Conservation (phyloP, 2,329 filamentous ascomycete species). For the Venturia aucupariae region DNA sequence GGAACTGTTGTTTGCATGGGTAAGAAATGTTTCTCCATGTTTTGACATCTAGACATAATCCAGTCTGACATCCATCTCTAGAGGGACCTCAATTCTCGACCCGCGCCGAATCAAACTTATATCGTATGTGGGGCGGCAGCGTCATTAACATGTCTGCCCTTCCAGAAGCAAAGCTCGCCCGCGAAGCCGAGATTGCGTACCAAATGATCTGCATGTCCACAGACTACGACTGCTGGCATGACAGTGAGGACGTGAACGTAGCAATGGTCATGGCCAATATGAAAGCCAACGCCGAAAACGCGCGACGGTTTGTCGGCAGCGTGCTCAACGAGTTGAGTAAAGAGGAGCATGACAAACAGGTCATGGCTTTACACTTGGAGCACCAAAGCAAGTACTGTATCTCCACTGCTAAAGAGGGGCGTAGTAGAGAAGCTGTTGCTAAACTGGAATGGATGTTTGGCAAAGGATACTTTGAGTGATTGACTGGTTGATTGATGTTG, state of each 20-base stretch:
- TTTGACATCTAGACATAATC: not conserved
- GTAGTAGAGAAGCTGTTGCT: constrained; percentile 64
- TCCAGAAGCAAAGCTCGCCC: constrained; percentile 90
- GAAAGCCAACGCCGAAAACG: constrained; percentile 85
- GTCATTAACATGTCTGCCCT: constrained; percentile 98
- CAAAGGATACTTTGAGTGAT: constrained; percentile 13
- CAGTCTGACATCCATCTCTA: constrained; percentile 25
- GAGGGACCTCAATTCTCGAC: constrained; percentile 99
- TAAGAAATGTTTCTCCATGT: constrained; percentile 37
- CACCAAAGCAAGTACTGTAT: constrained; percentile 66
- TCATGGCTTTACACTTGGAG: constrained; percentile 72
- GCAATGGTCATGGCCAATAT: constrained; percentile 97
- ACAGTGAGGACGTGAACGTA: constrained; percentile 72
- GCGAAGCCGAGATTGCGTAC: constrained; percentile 92
- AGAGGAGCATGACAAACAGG: constrained; percentile 64
- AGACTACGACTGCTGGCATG: constrained; percentile 98
- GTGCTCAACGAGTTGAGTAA: constrained; percentile 79
- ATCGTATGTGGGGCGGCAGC: constrained; percentile 84
- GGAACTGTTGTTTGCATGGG: constrained; percentile 90
- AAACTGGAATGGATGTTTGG: constrained; percentile 74
- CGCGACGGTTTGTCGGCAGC: constrained; percentile 71
- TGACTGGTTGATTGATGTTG: not conserved
- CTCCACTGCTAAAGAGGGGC: constrained; percentile 72
- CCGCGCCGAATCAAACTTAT: constrained; percentile 89
- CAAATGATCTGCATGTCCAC: constrained; percentile 99